These are phyloP conservation scores for Candida gorgasii DNA, from an alignment of 805 yeast genomes.

Conservation along the genomic window DNA sequence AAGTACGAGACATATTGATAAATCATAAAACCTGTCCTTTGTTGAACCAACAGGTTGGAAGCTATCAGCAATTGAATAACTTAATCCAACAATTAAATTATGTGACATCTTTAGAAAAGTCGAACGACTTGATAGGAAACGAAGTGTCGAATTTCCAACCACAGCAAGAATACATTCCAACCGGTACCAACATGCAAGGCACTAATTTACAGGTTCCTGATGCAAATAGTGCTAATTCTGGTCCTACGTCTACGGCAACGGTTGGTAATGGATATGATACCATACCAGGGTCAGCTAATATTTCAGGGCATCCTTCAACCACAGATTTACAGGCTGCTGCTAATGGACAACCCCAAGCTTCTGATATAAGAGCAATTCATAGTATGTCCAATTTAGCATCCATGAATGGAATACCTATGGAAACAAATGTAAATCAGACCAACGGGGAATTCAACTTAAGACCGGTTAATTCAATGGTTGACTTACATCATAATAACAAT, in stretches of 20 bases:
- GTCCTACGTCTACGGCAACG: conserved; percentile 8
- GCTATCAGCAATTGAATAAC: conserved; percentile 45
- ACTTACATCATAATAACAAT: conserved; percentile 20
- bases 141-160: conserved; percentile 37
- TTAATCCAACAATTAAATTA: conserved; percentile 37
- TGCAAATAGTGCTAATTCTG: conserved; percentile 7
- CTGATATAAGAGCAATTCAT: conserved; percentile 25
- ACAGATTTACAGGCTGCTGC: conserved; percentile 25
- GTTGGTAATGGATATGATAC: conserved; percentile 15
- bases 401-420: conserved; percentile 13
- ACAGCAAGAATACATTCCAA: conserved; percentile 6
- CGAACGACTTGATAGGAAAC: conserved; percentile 26
- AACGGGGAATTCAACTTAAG: conserved; percentile 19
- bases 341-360: conserved; percentile 10
- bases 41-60: conserved; percentile 46
- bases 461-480: conserved; percentile 34
- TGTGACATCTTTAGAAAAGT: conserved; percentile 26
- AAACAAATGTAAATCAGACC: conserved; percentile 8
- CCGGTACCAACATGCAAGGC: conserved; percentile 10
- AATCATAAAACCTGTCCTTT: conserved; percentile 53
- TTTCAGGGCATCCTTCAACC: conserved; percentile 26
- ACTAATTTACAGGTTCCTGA: conserved; percentile 8
- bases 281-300: conserved; percentile 8
- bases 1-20: conserved; percentile 47
- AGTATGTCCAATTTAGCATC: conserved; percentile 30